Evolutionary conservation across 208 protist species (phyloP), one percentile per base, ranked within the genome.

Genomic region (Trypanosoma caninum): DNA sequence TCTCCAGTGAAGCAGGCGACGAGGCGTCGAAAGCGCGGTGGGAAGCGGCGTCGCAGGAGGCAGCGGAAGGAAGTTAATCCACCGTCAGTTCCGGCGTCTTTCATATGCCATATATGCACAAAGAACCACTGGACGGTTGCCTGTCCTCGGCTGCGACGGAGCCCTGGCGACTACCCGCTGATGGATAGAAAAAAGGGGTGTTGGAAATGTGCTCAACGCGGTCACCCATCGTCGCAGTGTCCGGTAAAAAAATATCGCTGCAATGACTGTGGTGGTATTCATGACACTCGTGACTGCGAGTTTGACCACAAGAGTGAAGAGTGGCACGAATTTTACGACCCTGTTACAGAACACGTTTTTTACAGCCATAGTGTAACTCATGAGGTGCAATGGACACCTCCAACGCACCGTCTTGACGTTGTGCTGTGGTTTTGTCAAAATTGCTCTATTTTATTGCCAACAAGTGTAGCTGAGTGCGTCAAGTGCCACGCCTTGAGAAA

Each of bases 251-350:
- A 78, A 42, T 85, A 87, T 60, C 69, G 65, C 16, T 91, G 89
- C 58, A 40, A 35, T 34, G 82, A 96, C 65, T 96, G 89, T 50
- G 89, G 89, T 27, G 89, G 84, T 7, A 53, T 93, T 64, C 89
- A 96, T 56, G 74, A 89, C 67, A 89, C 82, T 0, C 70, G 74
- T 23, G 76, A 88, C 69, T 96, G 89, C 51, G 65, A 72, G 40
- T 96, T 79, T 55, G 72, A 89, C 42, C 87, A 93, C 58, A 66
- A 75, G 7, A 73, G 69, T 0, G 78, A 89, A 60, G 84, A 90
- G 60, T 96, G 86, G 84, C 86, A 91, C 45, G 89, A 96, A 65
- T 96, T 92, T 57, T 84, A 71, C 33, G 87, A 93, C 52, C 51
- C 75, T 0, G 8, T 40, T 8, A 79, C 65, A 13, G 34, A 75